These are phyloP conservation scores for Leishmania mexicana DNA, from an alignment of 208 protist species.

Conservation along the genomic window DNA sequence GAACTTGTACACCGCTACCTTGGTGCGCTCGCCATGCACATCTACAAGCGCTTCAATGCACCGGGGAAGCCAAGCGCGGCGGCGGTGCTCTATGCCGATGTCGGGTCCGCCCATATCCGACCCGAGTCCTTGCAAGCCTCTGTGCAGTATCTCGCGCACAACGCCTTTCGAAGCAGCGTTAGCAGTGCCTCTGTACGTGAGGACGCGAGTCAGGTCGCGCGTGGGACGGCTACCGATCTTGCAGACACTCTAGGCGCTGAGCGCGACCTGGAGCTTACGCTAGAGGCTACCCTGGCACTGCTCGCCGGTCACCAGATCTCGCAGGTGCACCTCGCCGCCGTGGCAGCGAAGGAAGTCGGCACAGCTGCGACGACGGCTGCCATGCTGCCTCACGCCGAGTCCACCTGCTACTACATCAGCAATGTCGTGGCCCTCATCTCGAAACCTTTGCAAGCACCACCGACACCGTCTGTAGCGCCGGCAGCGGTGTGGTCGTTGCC, in stretches of 20 bases:
- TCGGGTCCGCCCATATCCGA: conserved; percentile 9
- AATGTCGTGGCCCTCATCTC: conserved; percentile 5
- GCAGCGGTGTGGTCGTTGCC: conserved; percentile 2
- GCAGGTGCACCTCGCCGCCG: conserved; percentile 6
- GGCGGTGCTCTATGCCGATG: conserved; percentile 9
- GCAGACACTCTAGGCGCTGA: not conserved
- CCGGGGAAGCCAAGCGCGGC: conserved; percentile 13
- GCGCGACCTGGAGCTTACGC: conserved; percentile 28
- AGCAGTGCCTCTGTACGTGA: not conserved
- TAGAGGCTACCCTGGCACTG: conserved; percentile 21
- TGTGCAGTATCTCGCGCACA: conserved; percentile 27
- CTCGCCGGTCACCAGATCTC: conserved; percentile 19
- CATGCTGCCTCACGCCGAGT: conserved; percentile 26
- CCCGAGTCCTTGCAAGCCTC: conserved; percentile 12
- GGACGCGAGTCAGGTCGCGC: not conserved
- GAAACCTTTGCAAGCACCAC: not conserved
- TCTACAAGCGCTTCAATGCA: conserved; percentile 18
- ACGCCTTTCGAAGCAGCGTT: conserved; percentile 14
- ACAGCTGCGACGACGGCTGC: conserved; percentile 10
- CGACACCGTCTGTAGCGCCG: not conserved
- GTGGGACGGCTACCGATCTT: not conserved
- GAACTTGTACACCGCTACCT: conserved; percentile 17
- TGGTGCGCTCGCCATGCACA: conserved; percentile 15
- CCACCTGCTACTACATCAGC: conserved; percentile 17
- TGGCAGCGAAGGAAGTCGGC: not conserved